These are phyloP conservation scores for Botryotinia calthae DNA, from an alignment of 2,329 filamentous ascomycete genomes.

Conservation along the genomic window DNA sequence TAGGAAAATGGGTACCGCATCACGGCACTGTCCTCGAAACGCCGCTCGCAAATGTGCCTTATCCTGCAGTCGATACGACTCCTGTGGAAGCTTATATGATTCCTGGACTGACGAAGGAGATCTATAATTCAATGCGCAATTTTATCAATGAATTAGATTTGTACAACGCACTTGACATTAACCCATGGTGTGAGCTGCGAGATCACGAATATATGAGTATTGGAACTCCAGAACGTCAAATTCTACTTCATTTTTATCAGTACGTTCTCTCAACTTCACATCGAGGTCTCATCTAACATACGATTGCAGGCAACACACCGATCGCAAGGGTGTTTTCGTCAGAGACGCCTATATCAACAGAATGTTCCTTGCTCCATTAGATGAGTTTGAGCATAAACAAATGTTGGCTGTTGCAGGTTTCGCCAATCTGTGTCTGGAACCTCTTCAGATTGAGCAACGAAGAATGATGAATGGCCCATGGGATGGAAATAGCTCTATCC, in stretches of 20 bases:
- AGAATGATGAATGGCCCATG: background rate
- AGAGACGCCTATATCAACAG: background rate
- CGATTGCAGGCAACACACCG: background rate
- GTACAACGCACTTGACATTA: background rate
- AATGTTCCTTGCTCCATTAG: background rate
- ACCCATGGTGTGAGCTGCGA: background rate
- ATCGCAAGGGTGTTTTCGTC: background rate
- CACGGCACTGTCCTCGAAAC: slow-evolving; percentile 7
- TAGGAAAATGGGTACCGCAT: background rate
- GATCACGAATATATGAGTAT: background rate
- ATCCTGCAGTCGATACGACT: background rate
- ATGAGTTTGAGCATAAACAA: background rate
- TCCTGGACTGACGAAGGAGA: background rate
- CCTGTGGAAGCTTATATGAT: background rate
- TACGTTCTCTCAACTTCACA: background rate
- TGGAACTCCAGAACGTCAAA: slow-evolving; percentile 1
- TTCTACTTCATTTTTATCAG: slow-evolving; percentile 8
- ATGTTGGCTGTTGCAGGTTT: slow-evolving; percentile 2
- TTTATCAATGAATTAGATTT: background rate
- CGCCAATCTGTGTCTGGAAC: slow-evolving; percentile 2
- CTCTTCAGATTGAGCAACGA: background rate
- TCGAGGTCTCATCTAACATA: background rate
- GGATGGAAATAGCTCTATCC: background rate
- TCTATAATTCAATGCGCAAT: background rate
- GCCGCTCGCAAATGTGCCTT: slow-evolving; percentile 6